phyloP scores from a whole-genome alignment of 768 basidiomycete genomes.

The Lyophyllum semitale region DNA sequence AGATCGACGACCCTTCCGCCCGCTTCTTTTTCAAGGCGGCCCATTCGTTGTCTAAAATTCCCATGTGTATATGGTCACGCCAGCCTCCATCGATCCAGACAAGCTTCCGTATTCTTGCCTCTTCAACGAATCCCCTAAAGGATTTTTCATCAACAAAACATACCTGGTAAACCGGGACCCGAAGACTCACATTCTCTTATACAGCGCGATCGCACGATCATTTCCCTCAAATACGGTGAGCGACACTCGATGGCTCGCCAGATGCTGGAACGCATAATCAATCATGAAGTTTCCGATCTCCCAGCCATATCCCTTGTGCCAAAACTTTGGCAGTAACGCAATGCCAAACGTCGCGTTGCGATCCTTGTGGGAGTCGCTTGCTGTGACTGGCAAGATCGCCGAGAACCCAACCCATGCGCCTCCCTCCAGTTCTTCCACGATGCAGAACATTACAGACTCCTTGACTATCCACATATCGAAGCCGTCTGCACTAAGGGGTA shows the following conservation, averaged over 20 bases:
- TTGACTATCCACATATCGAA: slow-evolving; percentile 4
- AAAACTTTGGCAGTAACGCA: slow-evolving; percentile 22
- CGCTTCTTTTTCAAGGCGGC: background rate
- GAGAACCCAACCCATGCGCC: slow-evolving; percentile 12
- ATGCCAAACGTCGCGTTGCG: slow-evolving; percentile 15
- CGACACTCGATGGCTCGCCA: slow-evolving; percentile 42
- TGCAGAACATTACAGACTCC: slow-evolving; percentile 14
- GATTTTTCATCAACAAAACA: background rate
- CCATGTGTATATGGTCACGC: slow-evolving; percentile 22
- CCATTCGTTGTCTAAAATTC: slow-evolving; percentile 26
- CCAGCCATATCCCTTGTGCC: slow-evolving; percentile 42
- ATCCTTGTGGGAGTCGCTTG: slow-evolving; percentile 13
- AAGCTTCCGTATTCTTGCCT: slow-evolving; percentile 19
- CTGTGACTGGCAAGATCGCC: slow-evolving; percentile 6
- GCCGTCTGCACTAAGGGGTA: background rate
- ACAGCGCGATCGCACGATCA: slow-evolving; percentile 37
- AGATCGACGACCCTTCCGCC: background rate
- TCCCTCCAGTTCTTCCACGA: slow-evolving; percentile 12
- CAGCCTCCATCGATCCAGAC: slow-evolving; percentile 21
- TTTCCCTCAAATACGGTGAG: slow-evolving; percentile 41
- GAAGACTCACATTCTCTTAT: slow-evolving; percentile 41
- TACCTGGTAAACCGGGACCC: background rate
- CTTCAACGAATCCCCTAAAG: slow-evolving; percentile 22
- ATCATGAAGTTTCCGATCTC: slow-evolving; percentile 41
- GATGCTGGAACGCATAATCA: slow-evolving; percentile 39